Conservation (phyloP, 306 rosid genomes). For the Cucumis melo region DNA sequence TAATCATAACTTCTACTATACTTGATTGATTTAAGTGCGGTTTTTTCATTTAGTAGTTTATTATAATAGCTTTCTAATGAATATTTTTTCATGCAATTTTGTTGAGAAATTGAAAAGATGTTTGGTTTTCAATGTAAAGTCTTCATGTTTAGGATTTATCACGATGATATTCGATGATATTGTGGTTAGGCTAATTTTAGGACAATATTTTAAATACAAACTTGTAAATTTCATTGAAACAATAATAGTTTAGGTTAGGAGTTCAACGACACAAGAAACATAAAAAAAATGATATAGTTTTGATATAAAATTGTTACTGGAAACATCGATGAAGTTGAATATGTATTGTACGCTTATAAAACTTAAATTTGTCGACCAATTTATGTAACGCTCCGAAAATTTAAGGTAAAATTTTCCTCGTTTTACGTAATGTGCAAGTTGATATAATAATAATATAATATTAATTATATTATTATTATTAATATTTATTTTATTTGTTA, state of each 20-base stretch:
- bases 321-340: constrained; percentile 48
- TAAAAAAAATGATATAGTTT: constrained; percentile 22
- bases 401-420: too few species aligned
- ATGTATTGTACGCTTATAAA: not conserved
- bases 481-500: too few species aligned
- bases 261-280: constrained; percentile 24
- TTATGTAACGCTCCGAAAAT: too few species aligned
- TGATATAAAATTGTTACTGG: constrained; percentile 2
- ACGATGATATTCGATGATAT: constrained; percentile 50
- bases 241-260: constrained; percentile 26
- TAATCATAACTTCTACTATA: constrained; percentile 11
- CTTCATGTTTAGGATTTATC: constrained; percentile 54
- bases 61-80: constrained; percentile 50
- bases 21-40: not conserved
- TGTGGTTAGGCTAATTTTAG: constrained; percentile 21
- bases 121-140: constrained; percentile 31
- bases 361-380: not conserved
- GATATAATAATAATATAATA: too few species aligned
- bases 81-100: not conserved
- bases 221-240: not conserved
- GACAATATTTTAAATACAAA: constrained; percentile 16
- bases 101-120: constrained; percentile 13
- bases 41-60: constrained; percentile 17
- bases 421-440: too few species aligned
- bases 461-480: too few species aligned